Base-by-base conservation (phyloP, 805 yeast species). In the Lachancea waltii region DNA sequence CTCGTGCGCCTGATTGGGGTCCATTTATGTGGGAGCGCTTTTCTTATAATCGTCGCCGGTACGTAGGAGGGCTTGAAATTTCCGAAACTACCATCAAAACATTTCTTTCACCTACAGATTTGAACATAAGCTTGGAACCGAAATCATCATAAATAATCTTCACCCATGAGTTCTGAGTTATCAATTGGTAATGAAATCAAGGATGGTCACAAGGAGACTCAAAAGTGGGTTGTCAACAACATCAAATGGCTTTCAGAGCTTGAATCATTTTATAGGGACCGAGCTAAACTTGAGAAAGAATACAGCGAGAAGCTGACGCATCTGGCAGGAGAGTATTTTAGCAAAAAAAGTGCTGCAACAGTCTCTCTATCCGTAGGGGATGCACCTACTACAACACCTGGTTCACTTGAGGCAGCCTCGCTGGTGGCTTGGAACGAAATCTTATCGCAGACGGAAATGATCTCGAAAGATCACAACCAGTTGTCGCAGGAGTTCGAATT, bases 371-470 rank as follows among this genome's bases (percentile, higher is more conserved):
- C 89, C 30, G 98, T 92, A 2, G 99, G 99, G 18, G 95, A 85
- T 43, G 74, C 75, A 13, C 98, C 99, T 0, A 73, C 78, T 29
- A 74, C 85, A 30, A 92, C 99, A 0, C 97, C 98, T 0, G 98
- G 99, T 0, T 86, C 97, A 0, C 67, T 90, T 35, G 97, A 92
- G 56, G 73, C 84, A 46, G 95, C 96, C 0, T 70, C 84, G 11
- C 64, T 89, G 45, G 95, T 85, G 9, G 75, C 95, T 1, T 90
- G 98, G 98, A 85, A 75, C 31, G 95, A 86, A 46, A 74, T 89
- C 5, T 70, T 90, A 42, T 71, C 82, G 3, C 92, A 85, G 54
- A 85, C 95, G 1, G 97, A 89, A 60, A 65, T 71, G 17, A 73
- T 84, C 26, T 81, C 95, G 25, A 74, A 70, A 37, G 94, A 84